A percentile compares a stretch with the other conserved stretches of the same genome.
phyloP scores from a whole-genome alignment of 2,329 filamentous ascomycete species.

The Fusarium verticillioides region DNA sequence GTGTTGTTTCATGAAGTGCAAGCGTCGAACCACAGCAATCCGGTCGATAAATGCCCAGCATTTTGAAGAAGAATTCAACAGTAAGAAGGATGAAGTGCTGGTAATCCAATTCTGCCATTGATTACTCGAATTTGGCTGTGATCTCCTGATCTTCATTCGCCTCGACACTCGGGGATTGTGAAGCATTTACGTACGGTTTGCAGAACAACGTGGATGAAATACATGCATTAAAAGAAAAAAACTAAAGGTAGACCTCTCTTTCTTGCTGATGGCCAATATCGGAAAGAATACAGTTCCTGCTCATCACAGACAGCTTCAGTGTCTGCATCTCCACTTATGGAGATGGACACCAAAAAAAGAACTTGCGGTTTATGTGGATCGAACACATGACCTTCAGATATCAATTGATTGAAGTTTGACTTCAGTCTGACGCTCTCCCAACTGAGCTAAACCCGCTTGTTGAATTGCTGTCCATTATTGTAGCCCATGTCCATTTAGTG shows the following conservation, averaged over 20 bases:
- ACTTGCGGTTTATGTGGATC: conserved; percentile 46
- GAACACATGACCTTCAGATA: conserved; percentile 48
- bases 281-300: neutral
- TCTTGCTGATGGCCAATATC: accelerated
- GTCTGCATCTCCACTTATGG: conserved; percentile 49
- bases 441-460: conserved; percentile 48
- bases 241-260: neutral
- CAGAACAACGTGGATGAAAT: neutral
- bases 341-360: conserved; percentile 39
- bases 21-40: neutral
- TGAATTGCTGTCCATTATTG: neutral
- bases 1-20: neutral
- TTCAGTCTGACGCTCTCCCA: conserved; percentile 45
- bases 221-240: neutral
- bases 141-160: neutral
- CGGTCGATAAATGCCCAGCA: accelerated
- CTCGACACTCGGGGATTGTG: neutral
- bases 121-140: neutral
- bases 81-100: neutral
- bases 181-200: neutral
- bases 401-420: conserved; percentile 38
- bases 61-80: neutral
- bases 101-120: neutral
- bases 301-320: neutral
- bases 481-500: accelerated